Evolutionary conservation across 352 stramenopile species (phyloP).

Genomic region (Aphanomyces euteiches): DNA sequence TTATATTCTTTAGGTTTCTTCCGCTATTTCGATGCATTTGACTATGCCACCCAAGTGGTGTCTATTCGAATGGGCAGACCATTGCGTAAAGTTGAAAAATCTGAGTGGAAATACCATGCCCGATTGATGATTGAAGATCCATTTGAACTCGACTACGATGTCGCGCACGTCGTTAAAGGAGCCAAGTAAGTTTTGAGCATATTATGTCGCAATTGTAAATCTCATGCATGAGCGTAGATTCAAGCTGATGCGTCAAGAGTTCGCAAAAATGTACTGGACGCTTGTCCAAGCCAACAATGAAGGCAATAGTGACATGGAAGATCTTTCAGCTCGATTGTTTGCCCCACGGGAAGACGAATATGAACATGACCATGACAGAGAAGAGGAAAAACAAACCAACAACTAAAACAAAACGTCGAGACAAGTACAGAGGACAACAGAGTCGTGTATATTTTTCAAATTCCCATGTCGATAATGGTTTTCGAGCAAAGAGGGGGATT

Average conservation of each 20-base stretch:
- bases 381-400: neutral
- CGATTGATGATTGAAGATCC: constrained; percentile 95
- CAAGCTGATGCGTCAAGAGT: constrained; percentile 84
- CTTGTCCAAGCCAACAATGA: constrained; percentile 43
- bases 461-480: too few relatives aligned
- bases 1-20: constrained; percentile 55
- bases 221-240: constrained; percentile 27
- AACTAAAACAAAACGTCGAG: neutral
- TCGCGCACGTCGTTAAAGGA: constrained; percentile 94
- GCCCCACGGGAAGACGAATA: too few relatives aligned
- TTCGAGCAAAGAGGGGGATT: too few relatives aligned
- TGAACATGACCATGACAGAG: neutral
- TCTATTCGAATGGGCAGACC: constrained; percentile 55
- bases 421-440: too few relatives aligned
- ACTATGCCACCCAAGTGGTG: constrained; percentile 64
- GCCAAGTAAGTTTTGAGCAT: constrained; percentile 43
- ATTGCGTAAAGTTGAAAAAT: constrained; percentile 74
- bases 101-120: constrained; percentile 72
- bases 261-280: constrained; percentile 63
- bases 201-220: neutral
- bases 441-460: too few relatives aligned
- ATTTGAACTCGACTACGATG: constrained; percentile 97
- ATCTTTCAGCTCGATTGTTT: neutral
- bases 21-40: constrained; percentile 68
- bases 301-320: neutral